phyloP scores from a whole-genome alignment of 139 green algal genomes.

The Chlorella sp. region DNA sequence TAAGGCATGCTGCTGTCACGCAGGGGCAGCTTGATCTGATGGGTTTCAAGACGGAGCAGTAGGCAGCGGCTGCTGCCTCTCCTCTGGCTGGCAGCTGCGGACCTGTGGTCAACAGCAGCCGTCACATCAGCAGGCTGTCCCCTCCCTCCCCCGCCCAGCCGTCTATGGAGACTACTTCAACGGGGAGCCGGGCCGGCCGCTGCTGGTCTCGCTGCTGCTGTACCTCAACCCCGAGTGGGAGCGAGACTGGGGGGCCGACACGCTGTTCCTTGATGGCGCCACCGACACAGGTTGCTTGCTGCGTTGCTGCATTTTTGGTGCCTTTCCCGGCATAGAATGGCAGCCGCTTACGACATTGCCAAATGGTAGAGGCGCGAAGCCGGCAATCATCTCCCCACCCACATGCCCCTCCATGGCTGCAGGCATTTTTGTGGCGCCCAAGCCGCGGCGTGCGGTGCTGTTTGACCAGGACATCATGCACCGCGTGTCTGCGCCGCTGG shows the following conservation, averaged over 20 bases:
- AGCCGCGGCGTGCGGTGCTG: slow-evolving; percentile 53
- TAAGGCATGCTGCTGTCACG: not conserved
- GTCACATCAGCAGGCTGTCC: too few species aligned
- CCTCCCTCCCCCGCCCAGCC: not conserved
- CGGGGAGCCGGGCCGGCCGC: slow-evolving; percentile 79
- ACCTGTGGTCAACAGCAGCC: too few species aligned
- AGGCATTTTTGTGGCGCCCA: slow-evolving; percentile 78
- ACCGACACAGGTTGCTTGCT: slow-evolving; percentile 27
- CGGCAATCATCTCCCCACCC: too few species aligned
- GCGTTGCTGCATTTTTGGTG: not conserved
- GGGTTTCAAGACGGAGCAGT: too few species aligned
- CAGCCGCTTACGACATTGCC: too few species aligned
- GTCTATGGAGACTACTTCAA: slow-evolving; percentile 83
- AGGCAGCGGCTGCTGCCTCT: too few species aligned
- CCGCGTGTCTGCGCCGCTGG: slow-evolving; percentile 53
- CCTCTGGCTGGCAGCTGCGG: too few species aligned
- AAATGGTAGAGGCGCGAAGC: too few species aligned
- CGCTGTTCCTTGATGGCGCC: slow-evolving; percentile 82
- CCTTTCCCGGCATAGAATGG: too few species aligned
- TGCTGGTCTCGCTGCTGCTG: slow-evolving; percentile 86
- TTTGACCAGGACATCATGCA: slow-evolving; percentile 79
- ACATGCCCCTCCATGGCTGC: slow-evolving; percentile 12
- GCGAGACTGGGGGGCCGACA: slow-evolving; percentile 80
- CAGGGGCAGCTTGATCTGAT: too few species aligned
- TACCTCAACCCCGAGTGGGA: slow-evolving; percentile 86